Conservation (phyloP, 495 filamentous ascomycete species). For the Daldinia caldariorum region DNA sequence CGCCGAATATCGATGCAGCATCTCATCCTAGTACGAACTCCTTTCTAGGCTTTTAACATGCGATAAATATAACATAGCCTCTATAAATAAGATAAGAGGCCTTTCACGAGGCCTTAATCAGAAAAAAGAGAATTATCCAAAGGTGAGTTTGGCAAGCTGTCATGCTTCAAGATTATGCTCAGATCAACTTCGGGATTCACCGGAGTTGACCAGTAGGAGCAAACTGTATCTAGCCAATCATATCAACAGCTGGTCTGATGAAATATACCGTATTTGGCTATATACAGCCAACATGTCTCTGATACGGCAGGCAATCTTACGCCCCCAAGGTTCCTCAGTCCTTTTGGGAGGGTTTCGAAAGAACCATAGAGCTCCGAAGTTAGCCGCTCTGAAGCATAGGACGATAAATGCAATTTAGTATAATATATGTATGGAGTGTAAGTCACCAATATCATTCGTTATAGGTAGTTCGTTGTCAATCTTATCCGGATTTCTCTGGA, state of each 20-base stretch:
- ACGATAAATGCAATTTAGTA: conserved; percentile 5
- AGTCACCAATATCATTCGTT: neutral
- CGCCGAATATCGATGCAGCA: conserved; percentile 5
- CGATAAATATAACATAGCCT: neutral
- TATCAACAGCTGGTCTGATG: conserved; percentile 6
- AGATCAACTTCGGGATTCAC: neutral
- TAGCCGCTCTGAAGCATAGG: neutral
- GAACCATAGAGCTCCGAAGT: neutral
- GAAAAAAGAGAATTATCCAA: neutral
- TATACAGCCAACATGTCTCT: conserved; percentile 25
- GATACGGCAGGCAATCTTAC: neutral
- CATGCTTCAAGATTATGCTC: neutral
- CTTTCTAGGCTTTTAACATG: neutral
- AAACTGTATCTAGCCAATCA: conserved; percentile 6
- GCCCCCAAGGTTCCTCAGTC: neutral
- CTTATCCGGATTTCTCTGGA: neutral
- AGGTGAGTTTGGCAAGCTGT: neutral
- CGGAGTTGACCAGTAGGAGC: neutral
- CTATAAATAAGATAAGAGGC: neutral
- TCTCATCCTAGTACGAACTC: neutral
- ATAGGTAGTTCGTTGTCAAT: neutral
- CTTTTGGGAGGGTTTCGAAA: neutral
- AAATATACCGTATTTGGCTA: conserved; percentile 24
- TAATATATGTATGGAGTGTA: neutral
- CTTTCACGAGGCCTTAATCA: neutral